Evolutionary conservation across 1,284 basidiomycete genomes (phyloP), one percentile per base, ranked within the genome.

Genomic region (Earliella scabrosa): DNA sequence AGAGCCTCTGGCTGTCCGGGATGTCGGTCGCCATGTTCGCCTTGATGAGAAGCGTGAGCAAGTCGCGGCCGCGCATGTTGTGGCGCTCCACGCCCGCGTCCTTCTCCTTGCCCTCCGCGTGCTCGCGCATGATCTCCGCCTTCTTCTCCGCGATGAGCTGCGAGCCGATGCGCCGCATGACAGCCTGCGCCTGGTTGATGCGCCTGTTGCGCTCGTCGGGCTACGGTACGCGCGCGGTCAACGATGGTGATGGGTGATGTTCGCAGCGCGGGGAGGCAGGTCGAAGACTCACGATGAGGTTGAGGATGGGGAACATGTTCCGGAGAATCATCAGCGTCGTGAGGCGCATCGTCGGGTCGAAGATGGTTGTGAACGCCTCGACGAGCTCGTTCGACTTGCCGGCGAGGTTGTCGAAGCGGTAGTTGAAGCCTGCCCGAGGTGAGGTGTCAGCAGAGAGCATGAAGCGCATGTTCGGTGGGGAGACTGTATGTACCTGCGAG

Each of bases 11-110:
- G 4, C 68, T 72, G 0, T 74, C 71, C 9, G 71, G 71, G 1
- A 80, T 62, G 45, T 81, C 77, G 8, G 71, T 64, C 0, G 77
- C 76, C 75, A 81, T 76, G 67, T 83, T 83, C 16, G 81, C 79
- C 53, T 73, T 73, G 58, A 82, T 74, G 34, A 76, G 61, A 8
- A 72, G 65, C 10, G 68, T 73, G 18, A 75, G 63, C 4, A 74
- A 53, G 51, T 75, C 73, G 11, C 66, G 63, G 0, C 54, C 60
- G 8, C 55, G 54, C 14, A 66, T 27, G 29, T 66, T 59, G 63
- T 43, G 60, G 58, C 63, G 65, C 23, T 60, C 73, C 32, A 29
- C 8, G 64, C 56, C 72, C 60, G 48, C 70, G 18, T 8, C 13
- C 29, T 48, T 68, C 63, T 27, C 54, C 58, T 65, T 65, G 26